Base-by-base conservation (phyloP, 306 rosid species). In the Malus sylvestris region DNA sequence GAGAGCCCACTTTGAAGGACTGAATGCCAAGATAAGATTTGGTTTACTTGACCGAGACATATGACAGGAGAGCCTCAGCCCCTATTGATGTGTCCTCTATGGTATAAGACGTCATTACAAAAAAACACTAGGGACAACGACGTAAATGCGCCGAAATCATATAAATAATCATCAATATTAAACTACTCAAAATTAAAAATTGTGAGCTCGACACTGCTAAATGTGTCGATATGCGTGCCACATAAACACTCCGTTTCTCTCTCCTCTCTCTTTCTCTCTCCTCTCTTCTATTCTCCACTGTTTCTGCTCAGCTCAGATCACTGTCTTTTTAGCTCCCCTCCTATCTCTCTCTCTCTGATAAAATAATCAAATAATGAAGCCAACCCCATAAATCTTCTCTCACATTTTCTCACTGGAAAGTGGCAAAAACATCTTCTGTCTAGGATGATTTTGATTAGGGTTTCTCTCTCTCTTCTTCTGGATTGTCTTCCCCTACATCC, bases 81-180 rank as follows among this genome's bases (percentile, higher is more conserved):
- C 52, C 63, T 15, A 5, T 16, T 5, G 20, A 5, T 25, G 23
- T 76, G 79, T 45, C 73, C 61, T 16, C 75, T 76, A 65, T 61
- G 88, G 70, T 81, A 86, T 63, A 82, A 76, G 49, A 76, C 69
- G 90, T 91, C 90, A 86, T 82, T 85, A 87, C 84, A 64, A 69
- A 78, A 78, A 71, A 86, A 84, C 73, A 78, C 53, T 23, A 88
- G 89, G 97, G 97, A 93, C 93, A 93, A 27, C 12, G 60, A 81
- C 86, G 96, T 91, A 89, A 93, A 87, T 91, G 86, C 89, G 86
- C 86, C 87, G 79, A 75, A 76, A 82, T 68, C 30, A 40, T 29
- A 20, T 65, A 16, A 51, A 58, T 30, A 33, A 23, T 35, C 18
- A 55, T 27, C 8, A 33, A 49, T 2, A 4, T 27, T 33, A 23